phyloP scores from a whole-genome alignment of 345 rosid species.

The Gossypium bickii region DNA sequence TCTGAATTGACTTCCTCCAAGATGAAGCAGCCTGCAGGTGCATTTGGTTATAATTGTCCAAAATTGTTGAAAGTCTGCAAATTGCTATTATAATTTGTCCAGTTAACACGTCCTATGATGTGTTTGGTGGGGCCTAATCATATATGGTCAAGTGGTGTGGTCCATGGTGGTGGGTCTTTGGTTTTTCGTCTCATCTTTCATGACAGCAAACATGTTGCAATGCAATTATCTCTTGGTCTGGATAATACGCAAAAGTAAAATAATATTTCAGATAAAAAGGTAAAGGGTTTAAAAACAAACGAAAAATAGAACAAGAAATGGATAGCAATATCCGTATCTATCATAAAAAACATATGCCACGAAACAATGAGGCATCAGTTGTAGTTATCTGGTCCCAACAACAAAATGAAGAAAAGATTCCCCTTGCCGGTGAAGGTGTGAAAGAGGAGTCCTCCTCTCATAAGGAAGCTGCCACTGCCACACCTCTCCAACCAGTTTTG shows the following conservation, averaged over 20 bases:
- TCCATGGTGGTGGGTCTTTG: not conserved
- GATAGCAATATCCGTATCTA: conserved; percentile 11
- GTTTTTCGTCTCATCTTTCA: not conserved
- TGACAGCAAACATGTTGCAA: conserved; percentile 10
- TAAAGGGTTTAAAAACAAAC: not conserved
- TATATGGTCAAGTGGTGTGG: not conserved
- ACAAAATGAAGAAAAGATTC: conserved; percentile 15
- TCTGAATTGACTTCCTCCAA: not conserved
- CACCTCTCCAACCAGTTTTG: not conserved
- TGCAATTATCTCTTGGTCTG: conserved; percentile 1
- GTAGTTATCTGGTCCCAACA: conserved; percentile 18
- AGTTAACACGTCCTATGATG: not conserved
- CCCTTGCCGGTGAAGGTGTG: not conserved
- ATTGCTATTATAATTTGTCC: not conserved
- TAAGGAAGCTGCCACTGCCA: conserved; percentile 7
- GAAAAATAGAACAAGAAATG: not conserved
- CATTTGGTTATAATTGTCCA: not conserved
- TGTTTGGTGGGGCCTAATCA: not conserved
- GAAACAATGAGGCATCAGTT: conserved; percentile 7
- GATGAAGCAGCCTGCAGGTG: not conserved
- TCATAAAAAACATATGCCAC: conserved; percentile 3
- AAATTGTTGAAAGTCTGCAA: not conserved
- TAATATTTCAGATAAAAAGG: not conserved
- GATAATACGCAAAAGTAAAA: not conserved
- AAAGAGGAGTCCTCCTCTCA: not conserved